Evolutionary conservation across 2,329 filamentous ascomycete species (phyloP), one percentile per base, ranked within the genome.

Genomic region (Talaromyces marneffei): DNA sequence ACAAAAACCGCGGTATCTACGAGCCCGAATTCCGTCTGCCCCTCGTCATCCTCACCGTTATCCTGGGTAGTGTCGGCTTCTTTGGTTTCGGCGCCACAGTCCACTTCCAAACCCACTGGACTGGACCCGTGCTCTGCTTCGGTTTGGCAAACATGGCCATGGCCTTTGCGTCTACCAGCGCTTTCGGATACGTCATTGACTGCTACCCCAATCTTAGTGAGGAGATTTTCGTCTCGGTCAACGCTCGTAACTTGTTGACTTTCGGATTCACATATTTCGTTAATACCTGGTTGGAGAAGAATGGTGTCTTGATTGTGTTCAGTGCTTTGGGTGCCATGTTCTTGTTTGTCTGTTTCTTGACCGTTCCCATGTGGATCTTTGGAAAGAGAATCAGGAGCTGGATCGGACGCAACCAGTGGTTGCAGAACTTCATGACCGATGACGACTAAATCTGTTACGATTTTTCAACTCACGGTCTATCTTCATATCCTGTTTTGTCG

Each of bases 231-330:
- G 59, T 61, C 42, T 42, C 59, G 14, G 39, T 61, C 4, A 61
- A 61, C 40, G 53, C 53, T n/a, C 59, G 59, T 9, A 61, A 61
- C 33, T 12, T 61, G 5, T 39, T 61, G 29, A 57, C 59, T 18
- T 61, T 61, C 40, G 59, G 59, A 5, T 50, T 61, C n/a, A 57
- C 59, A 16, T 61, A 61, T 53, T 57, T 61, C 29, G 42, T 61
- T 4, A 57, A 61, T 50, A 48, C 9, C 29, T 61, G 59, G 59
- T 31, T 61, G 40, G 40, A 35, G 18, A n/a, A 33, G 23, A 42
- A 50, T 14, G 59, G 59, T 2, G 20, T 37, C 14, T 57, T 61
- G 59, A 7, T 40, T 18, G 42, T 61, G 31, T 61, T 61, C 14
- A 52, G 52, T 40, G 59, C 48, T 20, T 23, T 61, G 40, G 59